Conservation (phyloP, 2,329 filamentous ascomycete species). For the Botrytis porri region DNA sequence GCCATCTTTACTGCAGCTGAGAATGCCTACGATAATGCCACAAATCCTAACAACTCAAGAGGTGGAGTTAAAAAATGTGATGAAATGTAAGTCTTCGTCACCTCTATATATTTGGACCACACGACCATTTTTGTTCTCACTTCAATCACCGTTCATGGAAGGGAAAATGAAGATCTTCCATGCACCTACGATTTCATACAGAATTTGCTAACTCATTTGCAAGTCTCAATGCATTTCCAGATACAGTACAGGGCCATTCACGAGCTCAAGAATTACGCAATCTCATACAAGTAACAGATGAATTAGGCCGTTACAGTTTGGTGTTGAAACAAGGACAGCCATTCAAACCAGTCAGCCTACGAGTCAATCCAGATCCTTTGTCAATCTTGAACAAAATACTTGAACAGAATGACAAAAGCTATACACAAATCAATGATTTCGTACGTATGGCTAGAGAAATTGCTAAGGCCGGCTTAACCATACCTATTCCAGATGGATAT, state of each 20-base stretch:
- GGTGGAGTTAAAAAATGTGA: conserved; percentile 75
- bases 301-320: conserved; percentile 71
- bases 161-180: neutral
- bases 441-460: conserved; percentile 67
- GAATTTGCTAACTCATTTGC: neutral
- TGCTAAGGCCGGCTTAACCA: conserved; percentile 54
- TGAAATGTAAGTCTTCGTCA: conserved; percentile 57
- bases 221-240: conserved; percentile 63
- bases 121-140: neutral
- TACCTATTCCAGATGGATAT: conserved; percentile 20
- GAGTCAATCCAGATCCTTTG: conserved; percentile 73
- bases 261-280: conserved; percentile 57
- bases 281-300: conserved; percentile 69
- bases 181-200: neutral
- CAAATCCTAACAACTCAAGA: conserved; percentile 73
- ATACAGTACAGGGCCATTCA: conserved; percentile 51
- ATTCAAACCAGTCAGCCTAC: conserved; percentile 73
- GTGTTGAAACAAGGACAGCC: conserved; percentile 77
- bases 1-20: conserved; percentile 63
- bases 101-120: neutral
- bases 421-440: conserved; percentile 72
- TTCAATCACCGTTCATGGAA: neutral
- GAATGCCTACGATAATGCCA: conserved; percentile 75
- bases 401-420: conserved; percentile 71
- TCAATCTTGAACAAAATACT: conserved; percentile 70